A percentile compares a stretch with the other conserved stretches of the same genome.
Evolutionary conservation across 2,329 filamentous ascomycete genomes (phyloP).

Genomic region (Talaromyces marneffei): DNA sequence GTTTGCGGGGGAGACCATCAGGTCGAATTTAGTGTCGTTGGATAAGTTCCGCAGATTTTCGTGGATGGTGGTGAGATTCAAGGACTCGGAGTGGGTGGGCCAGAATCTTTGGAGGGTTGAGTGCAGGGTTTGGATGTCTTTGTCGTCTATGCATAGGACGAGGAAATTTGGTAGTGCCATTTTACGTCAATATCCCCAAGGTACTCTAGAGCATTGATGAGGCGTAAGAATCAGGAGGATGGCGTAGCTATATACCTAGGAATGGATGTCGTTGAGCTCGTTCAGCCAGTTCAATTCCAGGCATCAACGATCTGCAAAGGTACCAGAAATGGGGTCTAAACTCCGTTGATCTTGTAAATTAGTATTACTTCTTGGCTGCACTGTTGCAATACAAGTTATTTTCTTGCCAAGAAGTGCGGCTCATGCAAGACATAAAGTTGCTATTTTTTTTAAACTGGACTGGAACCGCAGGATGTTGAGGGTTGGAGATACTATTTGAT

Average conservation of each 20-base stretch:
- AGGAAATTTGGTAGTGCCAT: constrained; percentile 30
- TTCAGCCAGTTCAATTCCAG: not conserved
- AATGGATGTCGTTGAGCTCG: not conserved
- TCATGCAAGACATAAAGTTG: too few relatives aligned
- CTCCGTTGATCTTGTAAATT: not conserved
- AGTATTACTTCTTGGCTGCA: too few relatives aligned
- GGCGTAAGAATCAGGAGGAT: too few relatives aligned
- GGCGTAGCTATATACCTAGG: not conserved
- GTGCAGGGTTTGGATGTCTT: constrained; percentile 39
- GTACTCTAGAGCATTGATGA: too few relatives aligned
- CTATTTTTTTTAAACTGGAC: too few relatives aligned
- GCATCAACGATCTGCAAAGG: not conserved
- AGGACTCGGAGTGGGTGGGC: constrained; percentile 26
- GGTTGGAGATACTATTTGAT: too few relatives aligned
- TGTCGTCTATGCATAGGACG: constrained; percentile 39
- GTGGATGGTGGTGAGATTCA: constrained; percentile 32
- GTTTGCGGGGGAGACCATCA: constrained; percentile 51
- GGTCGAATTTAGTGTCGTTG: constrained; percentile 37
- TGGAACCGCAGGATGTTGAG: too few relatives aligned
- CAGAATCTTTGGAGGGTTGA: constrained; percentile 27
- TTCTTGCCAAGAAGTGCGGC: too few relatives aligned
- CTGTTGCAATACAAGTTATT: too few relatives aligned
- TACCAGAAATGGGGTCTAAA: not conserved
- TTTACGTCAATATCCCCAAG: too few relatives aligned
- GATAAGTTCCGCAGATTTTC: constrained; percentile 37